phyloP scores from a whole-genome alignment of 805 yeast genomes.

The Starmera quercuum region DNA sequence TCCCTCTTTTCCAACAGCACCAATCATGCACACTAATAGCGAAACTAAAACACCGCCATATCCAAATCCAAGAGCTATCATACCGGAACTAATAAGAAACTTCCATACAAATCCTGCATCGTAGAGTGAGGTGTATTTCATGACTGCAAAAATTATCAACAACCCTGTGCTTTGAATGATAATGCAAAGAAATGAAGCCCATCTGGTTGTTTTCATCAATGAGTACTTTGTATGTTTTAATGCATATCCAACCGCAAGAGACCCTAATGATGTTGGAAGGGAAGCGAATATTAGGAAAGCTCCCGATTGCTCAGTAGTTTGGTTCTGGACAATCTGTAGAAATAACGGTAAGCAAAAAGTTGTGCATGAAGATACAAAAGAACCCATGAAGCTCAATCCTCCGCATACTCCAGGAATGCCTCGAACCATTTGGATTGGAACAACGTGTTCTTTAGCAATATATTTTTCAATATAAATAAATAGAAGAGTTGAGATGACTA shows the following conservation, averaged over 20 bases:
- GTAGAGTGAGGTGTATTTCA: conserved; percentile 5
- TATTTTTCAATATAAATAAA: conserved; percentile 29
- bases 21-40: conserved; percentile 28
- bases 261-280: conserved; percentile 10
- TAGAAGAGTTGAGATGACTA: conserved; percentile 5
- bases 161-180: conserved; percentile 4
- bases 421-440: conserved; percentile 27
- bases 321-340: conserved; percentile 30
- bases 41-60: conserved; percentile 30
- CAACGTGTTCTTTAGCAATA: conserved; percentile 25
- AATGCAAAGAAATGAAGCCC: not conserved
- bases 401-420: conserved; percentile 29
- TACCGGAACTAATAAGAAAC: conserved; percentile 16
- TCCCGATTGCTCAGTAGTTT: conserved; percentile 27
- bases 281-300: conserved; percentile 27
- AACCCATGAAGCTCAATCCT: conserved; percentile 5
- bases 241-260: conserved; percentile 26
- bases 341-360: conserved; percentile 1
- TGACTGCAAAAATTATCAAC: conserved; percentile 1
- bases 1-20: conserved; percentile 27
- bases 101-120: conserved; percentile 7
- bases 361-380: not conserved
- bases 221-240: conserved; percentile 2
- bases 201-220: conserved; percentile 1
- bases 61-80: conserved; percentile 24